Conservation (phyloP, 2,329 filamentous ascomycete species). For the Colletotrichum navitas region DNA sequence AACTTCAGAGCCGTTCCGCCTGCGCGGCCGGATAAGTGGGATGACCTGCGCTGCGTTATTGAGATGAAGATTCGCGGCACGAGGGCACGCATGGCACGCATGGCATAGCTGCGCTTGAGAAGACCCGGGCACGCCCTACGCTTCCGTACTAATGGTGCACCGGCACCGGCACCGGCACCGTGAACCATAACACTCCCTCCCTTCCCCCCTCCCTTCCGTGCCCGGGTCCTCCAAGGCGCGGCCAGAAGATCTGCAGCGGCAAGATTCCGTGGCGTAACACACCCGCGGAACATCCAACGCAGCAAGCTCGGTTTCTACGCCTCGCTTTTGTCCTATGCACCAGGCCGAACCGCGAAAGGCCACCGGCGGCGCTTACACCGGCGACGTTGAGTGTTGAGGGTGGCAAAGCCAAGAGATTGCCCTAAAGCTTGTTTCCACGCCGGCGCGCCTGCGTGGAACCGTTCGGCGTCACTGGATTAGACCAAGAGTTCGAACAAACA, state of each 20-base stretch:
- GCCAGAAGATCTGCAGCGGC: slow-evolving; percentile 16
- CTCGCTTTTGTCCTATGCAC: no score
- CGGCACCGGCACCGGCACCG: background rate
- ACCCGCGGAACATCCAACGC: slow-evolving; percentile 25
- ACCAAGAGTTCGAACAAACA: slow-evolving; percentile 18
- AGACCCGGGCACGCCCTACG: background rate
- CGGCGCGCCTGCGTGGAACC: slow-evolving; percentile 21
- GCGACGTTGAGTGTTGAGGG: background rate
- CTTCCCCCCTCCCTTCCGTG: background rate
- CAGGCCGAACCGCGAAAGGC: background rate
- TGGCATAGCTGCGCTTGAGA: background rate
- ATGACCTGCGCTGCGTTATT: slow-evolving; percentile 2
- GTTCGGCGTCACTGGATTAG: slow-evolving; percentile 20
- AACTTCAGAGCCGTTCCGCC: slow-evolving; percentile 27
- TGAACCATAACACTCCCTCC: background rate
- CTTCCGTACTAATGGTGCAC: background rate
- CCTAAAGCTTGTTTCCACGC: slow-evolving; percentile 32
- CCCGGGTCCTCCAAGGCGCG: background rate
- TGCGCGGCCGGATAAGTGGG: slow-evolving; percentile 17
- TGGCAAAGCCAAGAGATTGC: background rate
- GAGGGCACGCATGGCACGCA: slow-evolving; percentile 15
- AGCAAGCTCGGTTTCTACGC: background rate
- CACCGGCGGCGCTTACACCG: background rate
- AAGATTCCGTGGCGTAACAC: slow-evolving; percentile 33
- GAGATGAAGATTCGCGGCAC: slow-evolving; percentile 17